phyloP scores from a whole-genome alignment of 257 asterid genomes.

The Jacaranda copaia region DNA sequence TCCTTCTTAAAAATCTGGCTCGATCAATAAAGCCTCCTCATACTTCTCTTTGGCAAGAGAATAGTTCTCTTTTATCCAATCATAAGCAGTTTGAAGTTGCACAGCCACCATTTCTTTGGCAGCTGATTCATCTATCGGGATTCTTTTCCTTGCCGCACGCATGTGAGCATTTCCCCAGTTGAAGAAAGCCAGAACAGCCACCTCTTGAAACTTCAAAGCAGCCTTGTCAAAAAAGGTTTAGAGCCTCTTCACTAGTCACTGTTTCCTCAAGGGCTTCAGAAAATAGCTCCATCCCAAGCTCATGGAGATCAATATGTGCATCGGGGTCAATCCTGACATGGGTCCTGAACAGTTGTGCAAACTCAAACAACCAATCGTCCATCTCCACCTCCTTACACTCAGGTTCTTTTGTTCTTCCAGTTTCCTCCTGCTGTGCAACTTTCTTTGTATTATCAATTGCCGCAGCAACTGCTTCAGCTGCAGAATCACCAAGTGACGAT shows the following conservation, averaged over 20 bases:
- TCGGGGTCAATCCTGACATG: conserved; percentile 76
- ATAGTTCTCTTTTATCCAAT: conserved; percentile 68
- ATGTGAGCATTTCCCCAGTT: conserved; percentile 79
- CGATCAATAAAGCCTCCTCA: conserved; percentile 63
- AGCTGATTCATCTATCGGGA: conserved; percentile 66
- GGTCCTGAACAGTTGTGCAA: conserved; percentile 71
- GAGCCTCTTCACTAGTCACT: conserved; percentile 72
- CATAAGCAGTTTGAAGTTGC: conserved; percentile 67
- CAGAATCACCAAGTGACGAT: conserved; percentile 50
- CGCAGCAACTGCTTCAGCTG: conserved; percentile 46
- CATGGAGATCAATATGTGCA: conserved; percentile 75
- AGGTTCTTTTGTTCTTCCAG: conserved; percentile 45
- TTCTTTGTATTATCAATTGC: conserved; percentile 49
- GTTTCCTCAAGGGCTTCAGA: conserved; percentile 78
- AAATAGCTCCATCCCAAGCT: conserved; percentile 74
- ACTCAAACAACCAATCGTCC: conserved; percentile 80
- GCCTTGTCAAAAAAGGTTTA: conserved; percentile 66
- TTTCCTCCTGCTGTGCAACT: conserved; percentile 45
- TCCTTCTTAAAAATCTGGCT: conserved; percentile 70
- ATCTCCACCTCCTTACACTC: conserved; percentile 71
- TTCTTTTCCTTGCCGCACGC: conserved; percentile 78
- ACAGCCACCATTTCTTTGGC: conserved; percentile 57
- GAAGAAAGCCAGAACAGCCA: conserved; percentile 73
- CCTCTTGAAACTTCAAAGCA: conserved; percentile 66
- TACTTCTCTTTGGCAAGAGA: conserved; percentile 63